These are phyloP conservation scores for Mucor racemosus DNA, from an alignment of 371 early-diverging fungal genomes.

Conservation along the genomic window DNA sequence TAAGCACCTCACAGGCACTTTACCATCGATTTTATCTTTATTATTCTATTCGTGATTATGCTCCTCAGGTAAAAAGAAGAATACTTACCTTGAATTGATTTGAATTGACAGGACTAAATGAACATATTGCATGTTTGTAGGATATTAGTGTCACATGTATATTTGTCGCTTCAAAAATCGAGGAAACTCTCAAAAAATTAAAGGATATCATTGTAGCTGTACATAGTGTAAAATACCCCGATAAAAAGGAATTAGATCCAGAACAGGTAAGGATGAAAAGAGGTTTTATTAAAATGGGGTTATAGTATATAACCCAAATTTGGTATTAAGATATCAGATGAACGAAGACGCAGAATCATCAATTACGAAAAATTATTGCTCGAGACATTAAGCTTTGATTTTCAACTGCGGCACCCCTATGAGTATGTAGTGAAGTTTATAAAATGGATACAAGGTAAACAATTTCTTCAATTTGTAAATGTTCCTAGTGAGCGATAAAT, in stretches of 20 bases:
- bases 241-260: conserved; percentile 60
- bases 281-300: background rate
- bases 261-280: conserved; percentile 29
- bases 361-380: conserved; percentile 64
- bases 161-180: conserved; percentile 79
- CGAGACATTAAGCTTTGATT: conserved; percentile 69
- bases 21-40: conserved; percentile 74
- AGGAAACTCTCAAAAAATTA: conserved; percentile 78
- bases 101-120: background rate
- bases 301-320: no score
- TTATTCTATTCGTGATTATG: conserved; percentile 58
- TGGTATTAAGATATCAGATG: conserved; percentile 48
- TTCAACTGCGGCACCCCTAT: conserved; percentile 65
- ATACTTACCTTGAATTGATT: background rate
- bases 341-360: conserved; percentile 59
- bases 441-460: conserved; percentile 59
- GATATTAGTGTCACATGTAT: conserved; percentile 69
- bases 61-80: conserved; percentile 36
- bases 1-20: conserved; percentile 74
- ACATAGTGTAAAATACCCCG: conserved; percentile 61
- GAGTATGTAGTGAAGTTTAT: conserved; percentile 67
- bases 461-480: no score
- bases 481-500: no score
- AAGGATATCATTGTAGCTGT: conserved; percentile 75
- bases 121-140: conserved; percentile 21